Evolutionary conservation across 176 grass and related monocot genomes (phyloP).

Genomic region (Triticum aestivum): DNA sequence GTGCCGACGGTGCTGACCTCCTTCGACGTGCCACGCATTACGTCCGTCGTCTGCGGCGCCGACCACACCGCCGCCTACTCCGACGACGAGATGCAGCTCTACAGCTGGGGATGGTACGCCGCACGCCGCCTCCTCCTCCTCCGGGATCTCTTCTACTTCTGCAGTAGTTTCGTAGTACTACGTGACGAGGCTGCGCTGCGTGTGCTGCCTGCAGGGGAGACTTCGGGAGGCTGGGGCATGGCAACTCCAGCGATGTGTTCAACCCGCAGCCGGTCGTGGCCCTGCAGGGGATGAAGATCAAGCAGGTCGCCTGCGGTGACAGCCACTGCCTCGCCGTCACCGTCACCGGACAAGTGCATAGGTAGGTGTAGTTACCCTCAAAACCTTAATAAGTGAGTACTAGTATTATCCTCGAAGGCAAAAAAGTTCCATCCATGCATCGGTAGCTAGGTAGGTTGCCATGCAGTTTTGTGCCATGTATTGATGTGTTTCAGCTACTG

Average conservation of each 20-base stretch:
- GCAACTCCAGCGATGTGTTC: conserved; percentile 82
- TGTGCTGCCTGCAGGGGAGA: conserved; percentile 49
- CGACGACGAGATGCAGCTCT: conserved; percentile 47
- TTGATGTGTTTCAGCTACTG: no score
- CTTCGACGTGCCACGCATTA: conserved; percentile 41
- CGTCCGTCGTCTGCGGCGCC: conserved; percentile 64
- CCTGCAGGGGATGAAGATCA: conserved; percentile 56
- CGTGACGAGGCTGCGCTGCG: not conserved
- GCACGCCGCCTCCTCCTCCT: not conserved
- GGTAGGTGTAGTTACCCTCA: conserved; percentile 18
- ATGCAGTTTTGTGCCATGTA: not conserved
- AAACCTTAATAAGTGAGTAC: not conserved
- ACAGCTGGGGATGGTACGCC: conserved; percentile 68
- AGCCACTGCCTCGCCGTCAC: conserved; percentile 82
- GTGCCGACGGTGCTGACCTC: conserved; percentile 52
- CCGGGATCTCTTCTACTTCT: not conserved
- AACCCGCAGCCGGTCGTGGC: conserved; percentile 59
- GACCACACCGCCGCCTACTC: conserved; percentile 76
- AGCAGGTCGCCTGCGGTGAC: conserved; percentile 78
- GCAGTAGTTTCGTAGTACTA: not conserved
- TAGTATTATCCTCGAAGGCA: not conserved
- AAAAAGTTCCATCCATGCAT: not conserved
- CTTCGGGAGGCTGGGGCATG: conserved; percentile 72
- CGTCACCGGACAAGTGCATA: conserved; percentile 49
- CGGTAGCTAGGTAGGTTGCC: not conserved